Evolutionary conservation across 2,329 filamentous ascomycete species (phyloP).

Genomic region (Aspergillus fructus): DNA sequence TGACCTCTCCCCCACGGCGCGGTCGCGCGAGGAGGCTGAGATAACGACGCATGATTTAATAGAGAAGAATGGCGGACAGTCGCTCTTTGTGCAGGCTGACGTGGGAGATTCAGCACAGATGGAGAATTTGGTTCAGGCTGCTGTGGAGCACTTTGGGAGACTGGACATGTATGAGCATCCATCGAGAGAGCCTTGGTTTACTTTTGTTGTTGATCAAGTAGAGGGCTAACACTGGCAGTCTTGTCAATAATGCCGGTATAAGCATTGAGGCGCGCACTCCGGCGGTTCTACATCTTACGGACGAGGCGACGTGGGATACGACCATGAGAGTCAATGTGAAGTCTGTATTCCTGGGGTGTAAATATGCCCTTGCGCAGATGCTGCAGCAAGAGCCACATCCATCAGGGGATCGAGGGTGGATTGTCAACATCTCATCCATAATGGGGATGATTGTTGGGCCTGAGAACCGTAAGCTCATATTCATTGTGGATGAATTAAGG

Average conservation of each 20-base stretch:
- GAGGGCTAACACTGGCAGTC: constrained; percentile 24
- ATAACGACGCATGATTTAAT: constrained; percentile 44
- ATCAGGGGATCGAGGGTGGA: constrained; percentile 37
- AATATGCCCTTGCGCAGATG: constrained; percentile 42
- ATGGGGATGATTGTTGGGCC: constrained; percentile 27
- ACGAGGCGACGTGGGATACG: constrained; percentile 48
- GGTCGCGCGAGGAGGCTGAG: constrained; percentile 23
- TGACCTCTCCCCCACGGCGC: constrained; percentile 32
- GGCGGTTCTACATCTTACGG: constrained; percentile 46
- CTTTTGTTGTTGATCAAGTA: too few relatives aligned
- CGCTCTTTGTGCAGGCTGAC: constrained; percentile 47
- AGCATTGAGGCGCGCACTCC: constrained; percentile 35
- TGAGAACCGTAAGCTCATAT: constrained; percentile 19
- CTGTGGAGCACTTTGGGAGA: constrained; percentile 40
- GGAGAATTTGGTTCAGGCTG: constrained; percentile 35
- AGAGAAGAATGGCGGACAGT: constrained; percentile 29
- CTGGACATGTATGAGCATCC: constrained; percentile 43
- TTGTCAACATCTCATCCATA: constrained; percentile 36
- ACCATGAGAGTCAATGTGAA: constrained; percentile 39
- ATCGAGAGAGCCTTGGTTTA: too few relatives aligned
- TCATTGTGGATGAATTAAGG: neutral
- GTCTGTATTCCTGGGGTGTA: constrained; percentile 44
- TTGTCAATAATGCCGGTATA: constrained; percentile 55
- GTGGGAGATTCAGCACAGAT: constrained; percentile 40
- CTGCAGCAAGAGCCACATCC: constrained; percentile 35